Conservation (phyloP, 805 yeast genomes). For the Schizosaccharomyces japonicus region DNA sequence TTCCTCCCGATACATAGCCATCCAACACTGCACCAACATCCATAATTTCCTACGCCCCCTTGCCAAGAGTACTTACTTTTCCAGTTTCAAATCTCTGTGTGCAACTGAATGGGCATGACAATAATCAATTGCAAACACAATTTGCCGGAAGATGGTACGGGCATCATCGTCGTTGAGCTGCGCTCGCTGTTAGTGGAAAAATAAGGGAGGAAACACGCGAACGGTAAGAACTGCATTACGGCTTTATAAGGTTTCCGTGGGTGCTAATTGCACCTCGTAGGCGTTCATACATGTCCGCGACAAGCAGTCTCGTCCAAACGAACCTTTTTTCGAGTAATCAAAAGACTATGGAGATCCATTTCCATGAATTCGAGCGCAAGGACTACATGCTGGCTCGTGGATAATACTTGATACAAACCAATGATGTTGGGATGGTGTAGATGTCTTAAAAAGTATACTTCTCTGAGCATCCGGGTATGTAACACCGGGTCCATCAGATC, state of each 20-base stretch:
- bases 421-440: conserved; percentile 89
- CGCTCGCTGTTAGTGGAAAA: too few species aligned
- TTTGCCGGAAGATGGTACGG: conserved; percentile 81
- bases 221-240: too few species aligned
- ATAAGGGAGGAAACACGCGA: too few species aligned
- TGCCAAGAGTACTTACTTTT: too few species aligned
- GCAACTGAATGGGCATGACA: conserved; percentile 92
- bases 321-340: conserved; percentile 86
- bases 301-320: conserved; percentile 41
- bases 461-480: conserved; percentile 92
- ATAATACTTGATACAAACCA: conserved; percentile 82
- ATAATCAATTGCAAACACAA: conserved; percentile 85
- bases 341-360: conserved; percentile 78
- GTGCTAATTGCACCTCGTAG: too few species aligned
- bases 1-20: too few species aligned
- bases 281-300: too few species aligned
- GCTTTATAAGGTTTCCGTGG: too few species aligned
- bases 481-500: conserved; percentile 82
- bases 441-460: conserved; percentile 65
- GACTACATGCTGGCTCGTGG: conserved; percentile 79
- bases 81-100: conserved; percentile 91
- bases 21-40: too few species aligned
- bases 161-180: conserved; percentile 77
- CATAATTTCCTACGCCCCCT: too few species aligned
- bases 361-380: conserved; percentile 69